Conservation (phyloP, 305 asterid species). For the Fraxinus floribunda region DNA sequence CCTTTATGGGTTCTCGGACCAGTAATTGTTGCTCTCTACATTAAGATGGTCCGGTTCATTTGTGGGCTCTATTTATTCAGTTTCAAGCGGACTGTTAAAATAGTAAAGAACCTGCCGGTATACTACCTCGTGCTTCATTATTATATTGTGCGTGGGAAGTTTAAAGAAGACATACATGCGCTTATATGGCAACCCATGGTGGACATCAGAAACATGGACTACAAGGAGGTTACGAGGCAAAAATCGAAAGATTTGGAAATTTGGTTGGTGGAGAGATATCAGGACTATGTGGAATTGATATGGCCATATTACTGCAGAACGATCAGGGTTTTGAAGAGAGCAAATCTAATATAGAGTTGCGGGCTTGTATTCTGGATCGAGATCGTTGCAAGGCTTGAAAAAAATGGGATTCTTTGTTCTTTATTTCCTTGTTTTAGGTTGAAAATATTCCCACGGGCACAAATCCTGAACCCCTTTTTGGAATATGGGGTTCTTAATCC, state of each 20-base stretch:
- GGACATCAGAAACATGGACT: constrained; percentile 46
- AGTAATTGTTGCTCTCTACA: constrained; percentile 53
- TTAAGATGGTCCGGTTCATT: constrained; percentile 53
- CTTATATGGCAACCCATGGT: constrained; percentile 54
- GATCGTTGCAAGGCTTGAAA: constrained; percentile 2
- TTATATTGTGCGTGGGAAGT: constrained; percentile 56
- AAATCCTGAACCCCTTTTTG: constrained; percentile 32
- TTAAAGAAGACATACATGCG: constrained; percentile 43
- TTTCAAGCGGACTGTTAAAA: constrained; percentile 59
- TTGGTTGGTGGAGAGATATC: constrained; percentile 57
- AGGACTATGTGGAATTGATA: constrained; percentile 69
- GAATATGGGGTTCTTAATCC: constrained; percentile 26
- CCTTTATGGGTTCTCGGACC: constrained; percentile 95
- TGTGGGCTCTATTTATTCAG: constrained; percentile 57
- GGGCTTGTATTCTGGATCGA: not conserved
- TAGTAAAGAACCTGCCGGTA: constrained; percentile 52
- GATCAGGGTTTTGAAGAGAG: constrained; percentile 83
- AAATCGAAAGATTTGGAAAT: constrained; percentile 42
- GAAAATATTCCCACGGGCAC: constrained; percentile 23
- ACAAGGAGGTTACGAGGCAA: constrained; percentile 35
- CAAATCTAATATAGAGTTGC: constrained; percentile 53
- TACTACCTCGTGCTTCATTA: constrained; percentile 39
- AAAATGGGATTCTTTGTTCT: not conserved
- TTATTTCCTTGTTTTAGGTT: constrained; percentile 22
- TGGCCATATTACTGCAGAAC: constrained; percentile 90